Base-by-base conservation (phyloP, 768 basidiomycete species). In the Panus rudis region DNA sequence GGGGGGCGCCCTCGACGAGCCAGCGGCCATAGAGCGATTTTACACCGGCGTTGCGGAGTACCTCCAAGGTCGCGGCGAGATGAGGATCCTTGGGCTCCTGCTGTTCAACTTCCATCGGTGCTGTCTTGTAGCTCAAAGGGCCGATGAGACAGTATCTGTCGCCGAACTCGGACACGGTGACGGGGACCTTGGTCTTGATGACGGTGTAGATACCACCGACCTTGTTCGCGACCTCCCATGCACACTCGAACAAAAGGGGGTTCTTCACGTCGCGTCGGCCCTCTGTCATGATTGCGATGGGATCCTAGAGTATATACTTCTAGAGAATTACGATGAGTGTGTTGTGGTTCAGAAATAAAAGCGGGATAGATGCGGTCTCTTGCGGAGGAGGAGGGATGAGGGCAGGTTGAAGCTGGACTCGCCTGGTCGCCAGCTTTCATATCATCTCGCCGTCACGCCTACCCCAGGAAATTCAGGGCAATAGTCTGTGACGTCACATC, bases 131-230 rank as follows among this genome's bases (percentile, higher is more conserved):
- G 39, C 84, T 87, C 50, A 99, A 79, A n/a, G 96, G 96, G 24
- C 96, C 96, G 57, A 99, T 89, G 62, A 99, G 81, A 53, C 83
- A 88, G 70, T 94, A 96, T 58, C 93, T 76, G 67, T 91, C 88
- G 57, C 89, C 92, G 67, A 85, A 98, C 66, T 98, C 96, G 43
- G 81, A 80, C 59, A 93, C 87, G 54, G 96, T 98, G 68, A 99
- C 91, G 42, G 96, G 96, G 44, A 96, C 92, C 62, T 99, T 99
- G 39, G 96, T 98, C 70, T 97, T 97, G 62, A 98, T 96, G 69
- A 99, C 94, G 51, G 94, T 97, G 75, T 97, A 97, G 66, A 97
- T 97, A 49, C 94, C 94, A 54, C 93, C 94, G 63, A 97, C 93
- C 67, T 96, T 97, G 78, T 97, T 96, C 25, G 86, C 92, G 55